These are phyloP conservation scores for Penicillium glabrum DNA, from an alignment of 2,329 filamentous ascomycete species.

Conservation along the genomic window DNA sequence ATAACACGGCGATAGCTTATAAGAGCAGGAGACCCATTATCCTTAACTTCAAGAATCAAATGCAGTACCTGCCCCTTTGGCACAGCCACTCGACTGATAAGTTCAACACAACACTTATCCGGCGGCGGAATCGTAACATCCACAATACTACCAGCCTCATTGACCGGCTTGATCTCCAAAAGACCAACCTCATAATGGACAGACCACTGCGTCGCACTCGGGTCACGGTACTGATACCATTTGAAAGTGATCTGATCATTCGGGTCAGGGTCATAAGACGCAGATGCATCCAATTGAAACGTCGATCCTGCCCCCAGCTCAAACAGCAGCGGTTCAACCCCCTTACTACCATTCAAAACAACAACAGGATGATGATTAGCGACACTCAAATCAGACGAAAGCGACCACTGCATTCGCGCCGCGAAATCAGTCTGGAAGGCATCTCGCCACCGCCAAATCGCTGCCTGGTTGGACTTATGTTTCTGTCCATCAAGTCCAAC, in stretches of 20 bases:
- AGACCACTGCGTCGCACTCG: slow-evolving; percentile 17
- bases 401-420: slow-evolving; percentile 50
- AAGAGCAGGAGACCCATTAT: slow-evolving; percentile 18
- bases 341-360: slow-evolving; percentile 15
- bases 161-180: slow-evolving; percentile 12
- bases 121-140: slow-evolving; percentile 19
- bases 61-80: slow-evolving; percentile 19
- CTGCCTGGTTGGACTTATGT: slow-evolving; percentile 46
- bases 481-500: slow-evolving; percentile 33
- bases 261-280: slow-evolving; percentile 22
- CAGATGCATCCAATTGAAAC: slow-evolving; percentile 22
- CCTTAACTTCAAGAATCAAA: slow-evolving; percentile 22
- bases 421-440: slow-evolving; percentile 55
- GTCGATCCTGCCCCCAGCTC: slow-evolving; percentile 16
- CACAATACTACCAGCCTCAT: slow-evolving; percentile 8
- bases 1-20: slow-evolving; percentile 24
- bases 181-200: slow-evolving; percentile 14
- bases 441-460: slow-evolving; percentile 55
- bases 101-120: slow-evolving; percentile 18
- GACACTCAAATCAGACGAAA: slow-evolving; percentile 19
- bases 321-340: slow-evolving; percentile 13
- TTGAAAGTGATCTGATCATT: slow-evolving; percentile 20
- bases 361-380: slow-evolving; percentile 24
- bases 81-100: slow-evolving; percentile 13
- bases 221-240: slow-evolving; percentile 26